Conservation (phyloP, 2,329 filamentous ascomycete species). For the Cordyceps fumosorosea region DNA sequence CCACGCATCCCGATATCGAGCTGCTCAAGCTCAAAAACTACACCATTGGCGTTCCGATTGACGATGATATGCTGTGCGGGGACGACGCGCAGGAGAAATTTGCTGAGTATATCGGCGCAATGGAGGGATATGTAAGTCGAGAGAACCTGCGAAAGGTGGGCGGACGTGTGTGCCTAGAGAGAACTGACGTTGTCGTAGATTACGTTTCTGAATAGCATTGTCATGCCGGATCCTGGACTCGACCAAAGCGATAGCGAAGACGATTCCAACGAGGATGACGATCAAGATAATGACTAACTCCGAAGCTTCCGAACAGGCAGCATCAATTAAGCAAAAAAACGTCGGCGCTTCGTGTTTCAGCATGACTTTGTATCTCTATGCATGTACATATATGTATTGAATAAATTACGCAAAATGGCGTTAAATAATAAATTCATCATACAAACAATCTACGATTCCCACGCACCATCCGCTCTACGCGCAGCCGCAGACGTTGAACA, state of each 20-base stretch:
- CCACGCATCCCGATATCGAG: conserved; percentile 71
- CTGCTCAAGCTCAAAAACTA: conserved; percentile 76
- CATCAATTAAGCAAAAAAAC: not conserved
- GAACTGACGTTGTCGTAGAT: conserved; percentile 39
- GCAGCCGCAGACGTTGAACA: conserved; percentile 52
- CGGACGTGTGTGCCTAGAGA: not conserved
- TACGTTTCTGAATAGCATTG: conserved; percentile 63
- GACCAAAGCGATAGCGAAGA: conserved; percentile 37
- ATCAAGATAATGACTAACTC: not conserved
- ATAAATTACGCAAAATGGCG: not conserved
- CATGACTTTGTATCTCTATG: not conserved
- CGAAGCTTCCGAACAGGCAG: not conserved
- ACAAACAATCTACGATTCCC: not conserved
- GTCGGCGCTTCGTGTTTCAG: not conserved
- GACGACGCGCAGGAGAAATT: conserved; percentile 60
- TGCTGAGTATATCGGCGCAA: conserved; percentile 53
- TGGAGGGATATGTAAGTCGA: conserved; percentile 71
- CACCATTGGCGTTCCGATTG: conserved; percentile 61
- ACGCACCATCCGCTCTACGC: not conserved
- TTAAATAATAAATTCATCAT: not conserved
- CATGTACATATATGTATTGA: not conserved
- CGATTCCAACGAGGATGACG: conserved; percentile 24
- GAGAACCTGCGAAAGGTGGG: not conserved
- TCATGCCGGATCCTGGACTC: conserved; percentile 59
- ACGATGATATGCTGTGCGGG: conserved; percentile 57